Base-by-base conservation (phyloP, 345 rosid genomes). In the Linum lewisii region DNA sequence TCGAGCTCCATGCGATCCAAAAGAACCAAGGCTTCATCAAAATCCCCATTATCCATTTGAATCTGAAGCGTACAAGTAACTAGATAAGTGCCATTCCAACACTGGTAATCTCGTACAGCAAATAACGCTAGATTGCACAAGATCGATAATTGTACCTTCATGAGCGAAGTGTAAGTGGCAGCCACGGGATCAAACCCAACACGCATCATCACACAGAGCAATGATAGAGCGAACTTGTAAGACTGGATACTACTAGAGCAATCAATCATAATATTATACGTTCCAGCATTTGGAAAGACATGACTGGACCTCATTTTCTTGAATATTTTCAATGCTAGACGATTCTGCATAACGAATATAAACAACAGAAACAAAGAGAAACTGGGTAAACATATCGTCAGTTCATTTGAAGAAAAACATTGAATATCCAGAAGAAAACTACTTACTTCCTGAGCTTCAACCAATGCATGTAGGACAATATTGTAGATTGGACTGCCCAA, bases 181-280 rank as follows among this genome's bases (percentile, higher is more conserved):
- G 57, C 63, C 21, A 55, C 26, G 24, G 84, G 95, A 38, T 55
- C 37, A 75, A 65, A 86, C 38, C 98, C 95, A 47, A 75, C 80
- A 19, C 95, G 95, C 66, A 84, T 24, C 95, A 86, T 88, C 87
- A 83, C 29, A 64, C 90, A 86, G 74, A 88, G 65, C 19, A 92
- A 22, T 11, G 86, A 81, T 69, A 60, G 57, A 51, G 95, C 93
- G 69, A 83, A 75, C 65, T 60, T 77, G 71, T 73, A 78, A 77
- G 77, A 70, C 65, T 42, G 34, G 24, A 75, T 74, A 34, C n/a
- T 36, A 74, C 77, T 63, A 72, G 90, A 88, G 55, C 86, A 83
- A 69, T 83, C 81, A 56, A 92, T 78, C 98, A 92, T 82, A 67
- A 77, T 77, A 54, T 58, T 66, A 58, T 88, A 85, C n/a, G 95